These are phyloP conservation scores for Posidonia oceanica DNA, from an alignment of 116 monocot species.

Conservation along the genomic window DNA sequence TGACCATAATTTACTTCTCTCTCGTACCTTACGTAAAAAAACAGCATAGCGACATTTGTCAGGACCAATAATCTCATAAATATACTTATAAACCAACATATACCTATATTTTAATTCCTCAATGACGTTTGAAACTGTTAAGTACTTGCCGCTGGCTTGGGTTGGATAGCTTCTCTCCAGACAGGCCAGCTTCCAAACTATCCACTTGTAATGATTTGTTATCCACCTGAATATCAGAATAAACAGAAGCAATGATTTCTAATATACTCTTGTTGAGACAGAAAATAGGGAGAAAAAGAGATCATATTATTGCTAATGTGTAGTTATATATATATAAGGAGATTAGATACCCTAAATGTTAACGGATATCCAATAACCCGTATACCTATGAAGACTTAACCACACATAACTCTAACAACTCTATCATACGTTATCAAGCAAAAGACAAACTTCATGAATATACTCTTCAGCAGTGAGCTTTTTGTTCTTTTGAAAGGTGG, in stretches of 20 bases:
- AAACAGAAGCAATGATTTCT: neutral
- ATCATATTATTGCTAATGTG: too few species aligned
- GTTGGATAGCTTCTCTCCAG: slow-evolving; percentile 68
- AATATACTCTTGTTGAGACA: too few species aligned
- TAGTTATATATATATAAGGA: too few species aligned
- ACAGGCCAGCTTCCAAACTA: slow-evolving; percentile 94
- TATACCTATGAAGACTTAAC: too few species aligned
- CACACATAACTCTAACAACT: too few species aligned
- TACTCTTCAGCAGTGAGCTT: too few species aligned
- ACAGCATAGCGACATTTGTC: neutral
- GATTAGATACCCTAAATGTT: too few species aligned
- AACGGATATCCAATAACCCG: too few species aligned
- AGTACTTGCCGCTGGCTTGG: slow-evolving; percentile 39
- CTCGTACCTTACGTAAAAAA: slow-evolving; percentile 58
- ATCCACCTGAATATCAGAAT: slow-evolving; percentile 57
- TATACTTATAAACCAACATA: neutral
- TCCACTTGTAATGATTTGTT: slow-evolving; percentile 88
- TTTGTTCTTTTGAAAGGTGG: too few species aligned
- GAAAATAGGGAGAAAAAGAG: too few species aligned
- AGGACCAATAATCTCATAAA: neutral
- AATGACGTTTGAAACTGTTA: slow-evolving; percentile 65
- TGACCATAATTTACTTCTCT: slow-evolving; percentile 83
- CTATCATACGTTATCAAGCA: too few species aligned
- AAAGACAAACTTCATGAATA: too few species aligned
- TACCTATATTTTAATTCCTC: slow-evolving; percentile 91